These are phyloP conservation scores for Microbotryum silenes-acaulis DNA, from an alignment of 1,284 basidiomycete genomes.

Conservation along the genomic window DNA sequence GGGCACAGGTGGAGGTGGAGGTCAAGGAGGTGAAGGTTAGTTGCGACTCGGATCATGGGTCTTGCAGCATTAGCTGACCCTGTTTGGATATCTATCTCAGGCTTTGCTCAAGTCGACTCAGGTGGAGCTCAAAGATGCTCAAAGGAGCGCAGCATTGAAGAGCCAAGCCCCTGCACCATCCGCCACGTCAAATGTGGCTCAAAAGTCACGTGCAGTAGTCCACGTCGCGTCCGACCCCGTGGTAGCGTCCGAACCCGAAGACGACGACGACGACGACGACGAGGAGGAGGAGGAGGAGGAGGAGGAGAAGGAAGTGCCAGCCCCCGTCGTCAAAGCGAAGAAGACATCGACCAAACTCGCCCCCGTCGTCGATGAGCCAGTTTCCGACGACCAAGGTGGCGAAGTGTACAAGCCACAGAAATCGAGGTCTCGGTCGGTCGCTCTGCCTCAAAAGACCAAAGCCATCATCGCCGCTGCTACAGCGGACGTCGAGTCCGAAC, in stretches of 20 bases:
- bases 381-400: background rate
- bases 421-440: background rate
- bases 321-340: background rate
- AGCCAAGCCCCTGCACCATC: background rate
- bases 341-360: conserved; percentile 1
- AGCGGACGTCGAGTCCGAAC: background rate
- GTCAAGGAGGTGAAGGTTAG: conserved; percentile 28
- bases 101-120: conserved; percentile 14
- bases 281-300: background rate
- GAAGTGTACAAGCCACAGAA: too few relatives aligned
- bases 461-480: background rate
- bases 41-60: too few relatives aligned
- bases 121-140: conserved; percentile 11
- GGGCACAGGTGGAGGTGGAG: conserved; percentile 11
- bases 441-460: background rate
- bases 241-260: background rate
- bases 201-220: background rate
- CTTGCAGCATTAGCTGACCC: background rate
- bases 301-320: background rate
- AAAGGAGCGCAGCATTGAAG: conserved; percentile 4
- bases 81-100: background rate
- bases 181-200: background rate
- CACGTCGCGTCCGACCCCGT: conserved; percentile 4
- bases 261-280: background rate
- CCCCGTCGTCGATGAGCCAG: background rate